These are phyloP conservation scores for Actinidia arguta DNA, from an alignment of 179 eudicot genomes.

Conservation along the genomic window DNA sequence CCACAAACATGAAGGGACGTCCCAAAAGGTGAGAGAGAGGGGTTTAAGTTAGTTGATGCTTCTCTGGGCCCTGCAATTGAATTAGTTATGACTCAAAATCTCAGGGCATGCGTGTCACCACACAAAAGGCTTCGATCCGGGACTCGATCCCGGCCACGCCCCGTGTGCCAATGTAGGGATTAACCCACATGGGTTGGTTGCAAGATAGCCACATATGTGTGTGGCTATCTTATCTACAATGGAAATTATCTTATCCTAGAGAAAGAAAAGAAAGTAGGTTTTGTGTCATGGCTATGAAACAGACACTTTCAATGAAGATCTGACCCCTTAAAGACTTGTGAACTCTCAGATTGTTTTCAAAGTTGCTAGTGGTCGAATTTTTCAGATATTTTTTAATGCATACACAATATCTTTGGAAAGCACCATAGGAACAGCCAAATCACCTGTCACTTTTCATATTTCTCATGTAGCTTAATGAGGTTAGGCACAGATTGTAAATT, in stretches of 20 bases:
- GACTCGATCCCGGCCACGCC: background rate
- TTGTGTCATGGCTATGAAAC: background rate
- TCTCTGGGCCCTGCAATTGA: conserved; percentile 4
- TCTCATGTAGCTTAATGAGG: background rate
- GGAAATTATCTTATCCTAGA: background rate
- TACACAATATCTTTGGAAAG: no score
- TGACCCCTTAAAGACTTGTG: background rate
- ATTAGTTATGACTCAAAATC: background rate
- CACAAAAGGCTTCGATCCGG: background rate
- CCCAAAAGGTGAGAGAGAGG: conserved; percentile 1
- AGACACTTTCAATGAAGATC: background rate
- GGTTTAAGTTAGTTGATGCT: conserved; percentile 20
- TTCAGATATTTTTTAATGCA: background rate
- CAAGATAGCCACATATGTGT: background rate
- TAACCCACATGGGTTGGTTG: background rate
- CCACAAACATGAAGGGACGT: conserved; percentile 12
- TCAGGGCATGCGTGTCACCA: background rate
- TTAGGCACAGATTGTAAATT: background rate
- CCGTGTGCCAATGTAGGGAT: background rate
- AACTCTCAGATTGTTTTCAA: background rate
- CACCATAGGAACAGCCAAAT: background rate
- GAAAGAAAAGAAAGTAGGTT: background rate
- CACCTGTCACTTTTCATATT: background rate
- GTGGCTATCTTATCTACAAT: background rate
- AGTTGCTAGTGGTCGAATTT: background rate